Evolutionary conservation across 495 filamentous ascomycete genomes (phyloP), one percentile per base, ranked within the genome.

Genomic region (Penicillium salamii): DNA sequence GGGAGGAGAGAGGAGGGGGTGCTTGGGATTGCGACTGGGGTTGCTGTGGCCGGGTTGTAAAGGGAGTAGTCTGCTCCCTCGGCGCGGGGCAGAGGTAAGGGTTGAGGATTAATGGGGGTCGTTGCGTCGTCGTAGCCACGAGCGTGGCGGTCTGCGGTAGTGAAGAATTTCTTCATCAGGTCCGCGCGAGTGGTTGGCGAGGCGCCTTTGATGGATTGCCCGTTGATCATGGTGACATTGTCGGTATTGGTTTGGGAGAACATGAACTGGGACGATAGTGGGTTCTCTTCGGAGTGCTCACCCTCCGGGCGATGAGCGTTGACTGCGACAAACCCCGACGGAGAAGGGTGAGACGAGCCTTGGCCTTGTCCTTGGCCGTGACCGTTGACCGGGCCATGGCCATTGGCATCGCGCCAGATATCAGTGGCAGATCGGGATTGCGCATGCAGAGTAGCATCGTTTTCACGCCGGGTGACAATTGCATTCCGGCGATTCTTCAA

Each of bases 401-500:
- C 65, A 44, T 70, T 74, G 34, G 47, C 33, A 29, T 72, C 66
- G 42, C 67, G 67, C 71, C 69, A 72, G 19, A 56, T 26, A 14
- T 74, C 74, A 36, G 59, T 64, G 35, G 62, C 57, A 19, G 66
- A 54, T 39, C 66, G 62, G 6, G 54, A 49, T 35, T 65, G 66
- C 17, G 61, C 53, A 31, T 70, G 61, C 12, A 74, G 55, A 21
- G 62, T 56, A 12, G 63, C 64, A 51, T 80, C 78, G 24, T 76
- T 76, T 51, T 80, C 74, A 18, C 78, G 70, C 19, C 86, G 71
- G 43, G 76, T 80, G 32, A 84, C 65, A 43, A 95, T 89, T 15
- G 83, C 86, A 17, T 79, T 82, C 49, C 82, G 83, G 36, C 89
- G 84, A 43, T 85, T 85, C 65, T 86, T 86, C 39, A 95, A 67